Conservation (phyloP, 1,284 basidiomycete genomes). For the Gastroboletus turbinatus region DNA sequence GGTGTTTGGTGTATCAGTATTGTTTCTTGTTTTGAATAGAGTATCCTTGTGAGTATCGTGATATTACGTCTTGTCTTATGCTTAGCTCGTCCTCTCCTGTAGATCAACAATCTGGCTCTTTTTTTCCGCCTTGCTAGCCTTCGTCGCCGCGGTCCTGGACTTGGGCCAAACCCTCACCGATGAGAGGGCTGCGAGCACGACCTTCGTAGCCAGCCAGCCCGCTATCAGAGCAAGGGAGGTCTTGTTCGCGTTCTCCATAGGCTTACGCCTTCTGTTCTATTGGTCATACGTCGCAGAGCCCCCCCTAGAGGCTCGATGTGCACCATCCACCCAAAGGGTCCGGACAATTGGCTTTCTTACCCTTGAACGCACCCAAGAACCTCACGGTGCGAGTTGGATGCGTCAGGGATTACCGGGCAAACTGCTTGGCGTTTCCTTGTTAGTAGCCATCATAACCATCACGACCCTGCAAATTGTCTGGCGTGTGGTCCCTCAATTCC, state of each 20-base stretch:
- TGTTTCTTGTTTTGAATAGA: constrained; percentile 59
- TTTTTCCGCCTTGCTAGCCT: constrained; percentile 55
- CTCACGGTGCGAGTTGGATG: constrained; percentile 61
- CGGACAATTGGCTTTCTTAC: constrained; percentile 21
- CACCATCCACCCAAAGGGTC: constrained; percentile 13
- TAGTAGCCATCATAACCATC: constrained; percentile 46
- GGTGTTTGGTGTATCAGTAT: constrained; percentile 61
- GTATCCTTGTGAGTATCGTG: constrained; percentile 50
- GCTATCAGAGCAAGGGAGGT: constrained; percentile 59
- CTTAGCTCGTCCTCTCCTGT: constrained; percentile 4
- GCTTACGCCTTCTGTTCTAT: constrained; percentile 62
- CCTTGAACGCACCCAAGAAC: constrained; percentile 17
- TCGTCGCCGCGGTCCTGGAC: constrained; percentile 64
- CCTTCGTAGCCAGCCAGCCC: constrained; percentile 26
- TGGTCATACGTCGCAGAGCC: constrained; percentile 64
- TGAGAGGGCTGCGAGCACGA: constrained; percentile 32
- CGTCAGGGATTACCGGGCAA: constrained; percentile 59
- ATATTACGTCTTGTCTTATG: not conserved
- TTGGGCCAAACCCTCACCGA: constrained; percentile 54
- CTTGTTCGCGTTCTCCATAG: constrained; percentile 54
- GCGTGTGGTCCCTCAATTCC: constrained; percentile 48
- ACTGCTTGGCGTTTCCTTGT: constrained; percentile 49
- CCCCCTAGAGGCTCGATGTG: constrained; percentile 44
- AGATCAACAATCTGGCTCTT: constrained; percentile 58
- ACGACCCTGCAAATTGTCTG: constrained; percentile 62